These are phyloP conservation scores for Pythium rishiriense DNA, from an alignment of 352 stramenopile genomes.

Conservation along the genomic window DNA sequence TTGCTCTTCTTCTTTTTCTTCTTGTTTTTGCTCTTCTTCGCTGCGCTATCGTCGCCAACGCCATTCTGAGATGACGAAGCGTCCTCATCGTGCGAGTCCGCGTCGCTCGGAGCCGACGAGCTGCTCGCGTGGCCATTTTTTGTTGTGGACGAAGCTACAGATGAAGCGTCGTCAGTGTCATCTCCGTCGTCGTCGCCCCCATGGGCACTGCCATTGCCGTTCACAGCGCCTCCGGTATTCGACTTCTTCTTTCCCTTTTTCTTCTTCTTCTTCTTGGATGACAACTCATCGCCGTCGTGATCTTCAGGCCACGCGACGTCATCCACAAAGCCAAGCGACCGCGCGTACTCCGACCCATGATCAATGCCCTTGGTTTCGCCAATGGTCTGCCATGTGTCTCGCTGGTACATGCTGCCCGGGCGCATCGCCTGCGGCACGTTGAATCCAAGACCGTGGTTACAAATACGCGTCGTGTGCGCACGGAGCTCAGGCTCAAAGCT, in stretches of 20 bases:
- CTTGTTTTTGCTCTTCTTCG: conserved; percentile 33
- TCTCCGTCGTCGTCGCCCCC: conserved; percentile 19
- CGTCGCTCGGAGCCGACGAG: conserved; percentile 4
- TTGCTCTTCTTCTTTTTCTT: conserved; percentile 43
- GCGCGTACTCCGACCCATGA: conserved; percentile 79
- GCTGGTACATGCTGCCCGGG: conserved; percentile 48
- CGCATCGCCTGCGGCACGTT: conserved; percentile 68
- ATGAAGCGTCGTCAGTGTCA: conserved; percentile 17
- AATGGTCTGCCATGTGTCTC: conserved; percentile 68
- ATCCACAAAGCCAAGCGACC: conserved; percentile 79
- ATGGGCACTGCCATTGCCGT: conserved; percentile 5
- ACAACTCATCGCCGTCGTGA: conserved; percentile 32
- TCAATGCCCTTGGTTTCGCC: conserved; percentile 71
- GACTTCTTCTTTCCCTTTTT: conserved; percentile 69
- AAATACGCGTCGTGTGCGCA: conserved; percentile 50
- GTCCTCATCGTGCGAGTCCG: conserved; percentile 22
- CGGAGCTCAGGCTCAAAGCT: conserved; percentile 72
- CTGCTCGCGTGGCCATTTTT: conserved; percentile 13
- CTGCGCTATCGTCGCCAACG: conserved; percentile 1
- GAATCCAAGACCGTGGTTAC: conserved; percentile 72
- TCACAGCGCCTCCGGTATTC: conserved; percentile 13
- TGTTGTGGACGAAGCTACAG: conserved; percentile 10
- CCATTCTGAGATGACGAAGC: conserved; percentile 3
- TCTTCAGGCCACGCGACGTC: conserved; percentile 84
- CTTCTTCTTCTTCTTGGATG: conserved; percentile 55